Conservation (phyloP, 73 alveolate species). For the Paramecium sexaurelia region DNA sequence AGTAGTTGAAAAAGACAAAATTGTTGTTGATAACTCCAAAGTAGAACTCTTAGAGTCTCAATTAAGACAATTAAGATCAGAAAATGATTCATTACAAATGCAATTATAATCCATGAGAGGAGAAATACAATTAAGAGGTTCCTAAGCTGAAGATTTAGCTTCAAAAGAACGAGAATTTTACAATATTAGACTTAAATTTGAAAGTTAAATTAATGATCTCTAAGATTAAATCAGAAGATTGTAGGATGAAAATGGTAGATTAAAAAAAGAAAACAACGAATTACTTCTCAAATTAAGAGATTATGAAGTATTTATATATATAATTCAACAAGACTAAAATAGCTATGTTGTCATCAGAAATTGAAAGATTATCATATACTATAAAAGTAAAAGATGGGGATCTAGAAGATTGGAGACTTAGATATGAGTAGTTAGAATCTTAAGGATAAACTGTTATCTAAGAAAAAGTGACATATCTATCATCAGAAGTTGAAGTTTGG, state of each 20-base stretch:
- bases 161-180: background rate
- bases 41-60: background rate
- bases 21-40: slow-evolving; percentile 6
- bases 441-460: slow-evolving; percentile 5
- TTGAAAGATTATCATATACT: background rate
- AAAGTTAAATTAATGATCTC: background rate
- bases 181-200: background rate
- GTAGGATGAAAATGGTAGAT: slow-evolving; percentile 13
- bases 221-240: slow-evolving; percentile 11
- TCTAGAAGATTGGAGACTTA: background rate
- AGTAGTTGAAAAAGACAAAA: background rate
- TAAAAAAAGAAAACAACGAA: slow-evolving; percentile 2
- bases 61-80: slow-evolving; percentile 6
- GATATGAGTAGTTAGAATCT: background rate
- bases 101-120: slow-evolving; percentile 19
- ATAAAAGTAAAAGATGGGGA: slow-evolving; percentile 16
- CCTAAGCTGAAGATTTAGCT: background rate
- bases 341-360: slow-evolving; percentile 18
- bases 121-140: background rate
- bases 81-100: slow-evolving; percentile 18
- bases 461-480: slow-evolving; percentile 15
- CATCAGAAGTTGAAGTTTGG: slow-evolving; percentile 37
- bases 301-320: background rate
- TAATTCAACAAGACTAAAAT: background rate
- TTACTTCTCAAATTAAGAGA: background rate